Base-by-base conservation (phyloP, 2,329 filamentous ascomycete genomes). In the Penicillium italicum region DNA sequence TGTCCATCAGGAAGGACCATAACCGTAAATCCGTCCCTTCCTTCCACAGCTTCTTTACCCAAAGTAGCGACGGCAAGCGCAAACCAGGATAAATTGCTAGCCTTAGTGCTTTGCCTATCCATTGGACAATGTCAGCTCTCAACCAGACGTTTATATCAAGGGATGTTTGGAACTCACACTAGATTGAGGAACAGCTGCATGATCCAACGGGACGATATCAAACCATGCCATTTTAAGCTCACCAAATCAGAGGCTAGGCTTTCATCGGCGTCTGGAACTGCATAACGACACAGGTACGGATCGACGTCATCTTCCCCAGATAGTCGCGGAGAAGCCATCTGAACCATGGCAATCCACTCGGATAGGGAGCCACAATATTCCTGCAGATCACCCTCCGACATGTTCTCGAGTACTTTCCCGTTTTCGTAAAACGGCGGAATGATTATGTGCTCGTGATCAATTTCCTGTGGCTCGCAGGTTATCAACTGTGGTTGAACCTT, bases 261-360 rank as follows among this genome's bases (percentile, higher is more conserved):
- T 5, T 66, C 53, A 16, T 70, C 67, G n/a, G 56, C 58, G 8
- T 69, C 65, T 11, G 75, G 73, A 5, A 76, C 69, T 22, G 60
- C 60, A 57, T 79, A 79, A 14, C 76, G 74, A 58, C 74, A 73
- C 24, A 79, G 64, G 57, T 74, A 79, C 9, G 76, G 70, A 52
- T 79, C 77, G 30, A 77, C 67, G 14, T 65, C 59, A 57, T 78
- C 74, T 37, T 68, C 61, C 16, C 61, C 64, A 34, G 61, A 61
- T 4, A 79, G 62, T 18, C 74, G 69, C 14, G 73, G 72, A 14
- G 77, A 78, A 11, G 64, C 61, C 14, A 79, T 67, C 16, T 79
- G 76, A 6, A 88, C 73, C 44, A 85, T 76, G 7, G 77, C 84
- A 20, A 88, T 73, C 85, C 85, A 90, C 72, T 87, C 82, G 38